phyloP scores from a whole-genome alignment of 2,329 filamentous ascomycete genomes.

The Clarireedia sp. region DNA sequence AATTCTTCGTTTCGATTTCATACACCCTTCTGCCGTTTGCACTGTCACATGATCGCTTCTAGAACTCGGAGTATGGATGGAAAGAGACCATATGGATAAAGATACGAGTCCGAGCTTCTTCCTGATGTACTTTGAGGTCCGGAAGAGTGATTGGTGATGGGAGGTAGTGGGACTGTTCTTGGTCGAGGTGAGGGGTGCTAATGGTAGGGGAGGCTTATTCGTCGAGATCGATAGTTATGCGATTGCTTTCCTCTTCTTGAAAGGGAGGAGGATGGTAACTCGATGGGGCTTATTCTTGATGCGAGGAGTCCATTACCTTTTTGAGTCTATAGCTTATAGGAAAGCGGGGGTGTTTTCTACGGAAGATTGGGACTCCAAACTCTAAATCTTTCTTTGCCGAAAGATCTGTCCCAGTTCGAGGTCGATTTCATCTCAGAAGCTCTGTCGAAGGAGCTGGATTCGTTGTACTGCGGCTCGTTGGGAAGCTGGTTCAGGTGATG shows the following conservation, averaged over 20 bases:
- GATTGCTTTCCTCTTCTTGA: conserved; percentile 60
- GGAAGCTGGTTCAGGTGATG: conserved; percentile 62
- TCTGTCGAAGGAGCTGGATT: conserved; percentile 64
- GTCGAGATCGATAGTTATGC: conserved; percentile 98
- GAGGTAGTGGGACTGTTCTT: conserved; percentile 35
- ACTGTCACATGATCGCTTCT: conserved; percentile 22
- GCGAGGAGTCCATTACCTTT: conserved; percentile 65
- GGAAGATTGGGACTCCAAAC: conserved; percentile 17
- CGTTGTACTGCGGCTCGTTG: not conserved
- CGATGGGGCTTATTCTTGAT: conserved; percentile 99
- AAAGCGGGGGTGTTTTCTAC: conserved; percentile 36
- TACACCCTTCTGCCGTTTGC: conserved; percentile 31
- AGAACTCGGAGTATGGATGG: conserved; percentile 10
- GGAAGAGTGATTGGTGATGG: conserved; percentile 24
- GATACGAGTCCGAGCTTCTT: conserved; percentile 73
- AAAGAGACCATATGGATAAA: conserved; percentile 61
- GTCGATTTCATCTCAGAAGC: conserved; percentile 38
- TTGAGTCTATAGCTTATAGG: conserved; percentile 45
- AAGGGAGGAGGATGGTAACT: conserved; percentile 63
- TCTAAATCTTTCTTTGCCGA: conserved; percentile 29
- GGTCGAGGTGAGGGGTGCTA: conserved; percentile 36
- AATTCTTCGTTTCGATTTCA: conserved; percentile 38
- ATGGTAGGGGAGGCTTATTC: conserved; percentile 56
- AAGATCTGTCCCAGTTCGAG: conserved; percentile 26
- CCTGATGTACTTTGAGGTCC: conserved; percentile 30